phyloP scores from a whole-genome alignment of 352 stramenopile species.

The Globisporangium megalacanthum region DNA sequence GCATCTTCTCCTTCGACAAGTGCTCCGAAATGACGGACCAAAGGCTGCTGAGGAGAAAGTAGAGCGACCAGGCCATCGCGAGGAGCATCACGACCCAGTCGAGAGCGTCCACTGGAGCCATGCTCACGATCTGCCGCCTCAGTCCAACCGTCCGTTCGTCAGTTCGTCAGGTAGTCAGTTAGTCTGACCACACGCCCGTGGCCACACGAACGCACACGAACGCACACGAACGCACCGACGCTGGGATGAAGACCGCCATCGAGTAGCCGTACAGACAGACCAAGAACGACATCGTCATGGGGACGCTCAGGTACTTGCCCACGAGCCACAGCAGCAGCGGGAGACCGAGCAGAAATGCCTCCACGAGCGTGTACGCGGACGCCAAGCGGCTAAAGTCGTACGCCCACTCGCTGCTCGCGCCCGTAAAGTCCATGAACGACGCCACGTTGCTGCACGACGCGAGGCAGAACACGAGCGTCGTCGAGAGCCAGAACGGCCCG shows the following conservation, averaged over 20 bases:
- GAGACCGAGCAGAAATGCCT: conserved; percentile 68
- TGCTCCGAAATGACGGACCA: conserved; percentile 73
- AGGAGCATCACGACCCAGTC: conserved; percentile 81
- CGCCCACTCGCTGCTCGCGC: conserved; percentile 54
- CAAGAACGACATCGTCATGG: conserved; percentile 75
- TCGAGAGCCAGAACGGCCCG: conserved; percentile 78
- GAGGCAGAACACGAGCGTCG: conserved; percentile 83
- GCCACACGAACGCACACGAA: neutral
- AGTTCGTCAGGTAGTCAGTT: too few relatives aligned
- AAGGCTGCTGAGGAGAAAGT: conserved; percentile 77
- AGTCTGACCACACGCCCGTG: neutral
- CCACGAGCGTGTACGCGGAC: conserved; percentile 73
- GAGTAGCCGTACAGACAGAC: conserved; percentile 86
- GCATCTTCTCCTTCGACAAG: conserved; percentile 84
- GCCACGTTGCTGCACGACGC: conserved; percentile 82
- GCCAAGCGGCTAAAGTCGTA: conserved; percentile 83
- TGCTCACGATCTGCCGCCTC: conserved; percentile 58
- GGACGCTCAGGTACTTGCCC: conserved; percentile 73
- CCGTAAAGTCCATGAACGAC: conserved; percentile 71
- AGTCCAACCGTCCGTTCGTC: neutral
- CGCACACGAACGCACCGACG: conserved; percentile 34
- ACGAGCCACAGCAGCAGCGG: conserved; percentile 74
- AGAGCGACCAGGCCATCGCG: conserved; percentile 82
- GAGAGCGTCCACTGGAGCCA: conserved; percentile 59
- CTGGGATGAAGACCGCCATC: conserved; percentile 76